Conservation (phyloP, 179 eudicot genomes). For the Beta corolliflora region DNA sequence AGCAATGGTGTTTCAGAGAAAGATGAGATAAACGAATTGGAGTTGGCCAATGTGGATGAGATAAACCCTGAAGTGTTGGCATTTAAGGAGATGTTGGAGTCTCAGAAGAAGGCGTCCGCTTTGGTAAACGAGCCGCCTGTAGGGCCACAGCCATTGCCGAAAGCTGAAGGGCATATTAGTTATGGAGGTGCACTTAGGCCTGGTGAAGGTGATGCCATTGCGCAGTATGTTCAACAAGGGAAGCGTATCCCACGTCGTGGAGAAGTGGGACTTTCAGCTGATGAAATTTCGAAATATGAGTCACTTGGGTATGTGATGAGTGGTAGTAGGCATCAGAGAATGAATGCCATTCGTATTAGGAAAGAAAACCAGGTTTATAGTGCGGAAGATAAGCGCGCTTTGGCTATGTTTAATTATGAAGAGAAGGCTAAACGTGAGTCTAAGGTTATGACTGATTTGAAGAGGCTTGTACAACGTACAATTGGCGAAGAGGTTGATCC, state of each 20-base stretch:
- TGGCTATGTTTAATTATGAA: slow-evolving; percentile 97
- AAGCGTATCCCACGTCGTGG: slow-evolving; percentile 99
- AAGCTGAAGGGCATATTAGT: slow-evolving; percentile 94
- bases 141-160: slow-evolving; percentile 92
- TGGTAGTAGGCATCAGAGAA: slow-evolving; percentile 97
- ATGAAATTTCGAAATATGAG: slow-evolving; percentile 86
- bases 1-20: slow-evolving; percentile 33
- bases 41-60: slow-evolving; percentile 27
- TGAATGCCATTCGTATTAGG: slow-evolving; percentile 99
- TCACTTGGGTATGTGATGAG: slow-evolving; percentile 95
- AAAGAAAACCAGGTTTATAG: slow-evolving; percentile 98
- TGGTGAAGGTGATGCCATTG: slow-evolving; percentile 99
- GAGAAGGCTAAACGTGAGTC: slow-evolving; percentile 91
- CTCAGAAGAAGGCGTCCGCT: slow-evolving; percentile 45
- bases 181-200: slow-evolving; percentile 99
- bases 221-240: slow-evolving; percentile 97
- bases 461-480: slow-evolving; percentile 81
- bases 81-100: slow-evolving; percentile 63
- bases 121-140: slow-evolving; percentile 60
- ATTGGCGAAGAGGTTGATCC: slow-evolving; percentile 80
- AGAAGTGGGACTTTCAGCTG: slow-evolving; percentile 97
- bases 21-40: slow-evolving; percentile 31
- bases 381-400: slow-evolving; percentile 94
- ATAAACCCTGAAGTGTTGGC: slow-evolving; percentile 43
- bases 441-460: slow-evolving; percentile 89